These are phyloP conservation scores for Fraxinus latifolia DNA, from an alignment of 305 asterid genomes.

Conservation along the genomic window DNA sequence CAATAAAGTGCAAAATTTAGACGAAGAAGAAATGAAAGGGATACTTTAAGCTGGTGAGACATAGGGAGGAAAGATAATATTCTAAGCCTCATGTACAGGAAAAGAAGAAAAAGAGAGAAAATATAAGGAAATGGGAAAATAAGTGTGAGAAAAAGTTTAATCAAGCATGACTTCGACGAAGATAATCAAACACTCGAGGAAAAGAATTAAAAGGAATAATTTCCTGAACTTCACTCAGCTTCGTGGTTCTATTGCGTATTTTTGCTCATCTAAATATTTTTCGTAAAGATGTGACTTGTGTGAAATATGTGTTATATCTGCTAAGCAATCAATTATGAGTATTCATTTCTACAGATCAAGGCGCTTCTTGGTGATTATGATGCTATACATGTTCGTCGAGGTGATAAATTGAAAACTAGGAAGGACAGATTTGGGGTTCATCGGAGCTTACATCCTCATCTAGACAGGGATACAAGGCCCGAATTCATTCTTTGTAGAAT, in stretches of 20 bases:
- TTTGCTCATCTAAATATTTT: neutral
- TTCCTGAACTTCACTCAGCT: neutral
- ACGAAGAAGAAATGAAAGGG: neutral
- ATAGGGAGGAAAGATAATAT: neutral
- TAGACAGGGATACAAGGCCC: conserved; percentile 86
- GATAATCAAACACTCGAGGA: neutral
- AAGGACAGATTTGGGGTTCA: conserved; percentile 85
- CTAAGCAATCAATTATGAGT: conserved; percentile 13
- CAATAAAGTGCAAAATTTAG: neutral
- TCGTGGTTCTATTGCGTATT: neutral
- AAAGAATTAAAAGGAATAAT: neutral
- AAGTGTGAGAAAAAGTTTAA: neutral
- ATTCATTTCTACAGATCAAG: conserved; percentile 54
- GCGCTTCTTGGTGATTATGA: conserved; percentile 76
- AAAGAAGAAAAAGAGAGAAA: neutral
- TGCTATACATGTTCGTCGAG: conserved; percentile 94
- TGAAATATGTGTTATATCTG: neutral
- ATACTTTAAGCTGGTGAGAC: neutral
- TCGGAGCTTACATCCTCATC: conserved; percentile 74
- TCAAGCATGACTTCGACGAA: neutral
- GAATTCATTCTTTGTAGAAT: conserved; percentile 88
- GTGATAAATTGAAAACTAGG: conserved; percentile 78
- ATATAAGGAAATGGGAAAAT: neutral
- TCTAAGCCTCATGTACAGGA: neutral
- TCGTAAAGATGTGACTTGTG: neutral